Conservation (phyloP, 352 stramenopile species). For the Phytophthora hybrid region DNA sequence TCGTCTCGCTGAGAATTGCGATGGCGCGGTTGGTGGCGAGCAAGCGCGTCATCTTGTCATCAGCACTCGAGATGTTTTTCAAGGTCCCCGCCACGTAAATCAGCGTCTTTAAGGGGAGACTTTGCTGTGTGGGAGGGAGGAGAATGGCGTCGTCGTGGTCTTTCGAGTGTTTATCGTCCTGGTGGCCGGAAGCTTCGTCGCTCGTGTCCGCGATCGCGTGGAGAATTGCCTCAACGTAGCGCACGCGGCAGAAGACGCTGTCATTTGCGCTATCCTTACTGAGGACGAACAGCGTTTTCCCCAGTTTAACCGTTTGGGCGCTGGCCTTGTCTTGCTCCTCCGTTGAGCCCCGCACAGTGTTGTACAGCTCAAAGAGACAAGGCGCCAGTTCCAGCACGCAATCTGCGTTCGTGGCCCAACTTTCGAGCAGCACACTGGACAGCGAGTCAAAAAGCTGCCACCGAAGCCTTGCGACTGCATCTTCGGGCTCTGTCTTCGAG, state of each 20-base stretch:
- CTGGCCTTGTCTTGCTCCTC: conserved; percentile 13
- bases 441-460: conserved; percentile 39
- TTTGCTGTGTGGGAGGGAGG: conserved; percentile 1
- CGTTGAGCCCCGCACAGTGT: background rate
- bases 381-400: conserved; percentile 56
- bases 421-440: conserved; percentile 32
- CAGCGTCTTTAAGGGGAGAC: conserved; percentile 46
- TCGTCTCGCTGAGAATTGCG: conserved; percentile 56
- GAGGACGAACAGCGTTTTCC: conserved; percentile 76
- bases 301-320: conserved; percentile 41
- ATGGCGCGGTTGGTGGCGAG: conserved; percentile 74
- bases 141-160: conserved; percentile 9
- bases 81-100: conserved; percentile 77
- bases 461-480: conserved; percentile 29
- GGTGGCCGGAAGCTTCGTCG: conserved; percentile 2
- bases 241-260: conserved; percentile 65
- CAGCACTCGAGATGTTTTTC: conserved; percentile 76
- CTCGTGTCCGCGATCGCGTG: conserved; percentile 44
- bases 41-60: conserved; percentile 68
- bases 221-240: conserved; percentile 70
- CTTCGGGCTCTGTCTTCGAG: background rate
- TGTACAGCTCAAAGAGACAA: conserved; percentile 52
- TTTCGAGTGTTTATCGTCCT: conserved; percentile 15
- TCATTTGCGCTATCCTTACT: conserved; percentile 81
- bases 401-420: conserved; percentile 41